Conservation (phyloP, 768 basidiomycete species). For the Lentinula detonsa region DNA sequence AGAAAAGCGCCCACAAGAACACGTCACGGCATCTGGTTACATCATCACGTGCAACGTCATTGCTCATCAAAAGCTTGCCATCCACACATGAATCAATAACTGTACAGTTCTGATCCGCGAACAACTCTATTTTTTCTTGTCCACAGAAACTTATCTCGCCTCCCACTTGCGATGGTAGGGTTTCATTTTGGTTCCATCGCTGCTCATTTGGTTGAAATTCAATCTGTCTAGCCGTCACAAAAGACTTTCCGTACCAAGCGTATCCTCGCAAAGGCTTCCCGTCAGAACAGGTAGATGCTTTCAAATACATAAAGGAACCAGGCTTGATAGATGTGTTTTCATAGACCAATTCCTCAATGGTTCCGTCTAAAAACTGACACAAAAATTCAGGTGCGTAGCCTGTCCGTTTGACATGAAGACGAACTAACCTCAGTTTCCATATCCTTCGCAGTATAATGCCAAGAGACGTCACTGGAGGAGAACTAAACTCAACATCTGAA, state of each 20-base stretch:
- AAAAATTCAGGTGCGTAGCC: constrained; percentile 74
- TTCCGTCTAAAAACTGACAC: constrained; percentile 96
- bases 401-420: background rate
- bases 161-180: constrained; percentile 37
- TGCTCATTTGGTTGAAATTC: background rate
- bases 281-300: constrained; percentile 83
- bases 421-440: background rate
- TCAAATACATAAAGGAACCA: background rate
- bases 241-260: constrained; percentile 97
- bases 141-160: constrained; percentile 21
- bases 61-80: background rate
- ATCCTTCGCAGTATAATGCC: constrained; percentile 66
- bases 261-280: constrained; percentile 91
- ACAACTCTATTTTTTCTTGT: constrained; percentile 27
- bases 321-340: background rate
- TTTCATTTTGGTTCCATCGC: constrained; percentile 1
- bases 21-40: background rate
- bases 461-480: constrained; percentile 99
- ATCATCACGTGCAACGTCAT: background rate
- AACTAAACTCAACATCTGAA: constrained; percentile 96
- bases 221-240: constrained; percentile 82
- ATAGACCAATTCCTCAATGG: constrained; percentile 97
- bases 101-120: constrained; percentile 27
- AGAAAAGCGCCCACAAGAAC: background rate
- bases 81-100: constrained; percentile 22